phyloP scores from a whole-genome alignment of 2,329 filamentous ascomycete species.

The Delphinella strobiligena region DNA sequence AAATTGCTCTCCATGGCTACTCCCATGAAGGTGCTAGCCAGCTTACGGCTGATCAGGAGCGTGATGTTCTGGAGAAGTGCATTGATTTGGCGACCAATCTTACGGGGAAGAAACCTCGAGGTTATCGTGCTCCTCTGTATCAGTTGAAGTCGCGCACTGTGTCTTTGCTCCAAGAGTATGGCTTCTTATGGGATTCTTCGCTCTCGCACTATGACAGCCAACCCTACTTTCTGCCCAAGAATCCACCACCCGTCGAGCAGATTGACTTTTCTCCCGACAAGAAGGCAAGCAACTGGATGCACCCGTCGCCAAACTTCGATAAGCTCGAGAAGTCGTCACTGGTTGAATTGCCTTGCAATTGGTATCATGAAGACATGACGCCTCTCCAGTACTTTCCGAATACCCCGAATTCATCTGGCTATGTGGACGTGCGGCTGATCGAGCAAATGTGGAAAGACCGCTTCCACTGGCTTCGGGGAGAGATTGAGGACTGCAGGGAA shows the following conservation, averaged over 20 bases:
- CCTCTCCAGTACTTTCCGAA: slow-evolving; percentile 36
- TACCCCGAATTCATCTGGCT: slow-evolving; percentile 42
- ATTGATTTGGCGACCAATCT: slow-evolving; percentile 31
- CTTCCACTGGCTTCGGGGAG: slow-evolving; percentile 40
- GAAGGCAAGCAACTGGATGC: slow-evolving; percentile 34
- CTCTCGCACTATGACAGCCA: slow-evolving; percentile 39
- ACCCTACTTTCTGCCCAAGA: slow-evolving; percentile 35
- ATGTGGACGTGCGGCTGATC: slow-evolving; percentile 43
- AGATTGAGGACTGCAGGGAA: slow-evolving; percentile 24
- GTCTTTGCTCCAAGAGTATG: slow-evolving; percentile 34
- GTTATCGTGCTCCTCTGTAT: slow-evolving; percentile 42
- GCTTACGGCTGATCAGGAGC: slow-evolving; percentile 37
- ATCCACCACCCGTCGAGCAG: slow-evolving; percentile 26
- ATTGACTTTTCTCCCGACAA: slow-evolving; percentile 28
- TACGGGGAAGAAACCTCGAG: slow-evolving; percentile 33
- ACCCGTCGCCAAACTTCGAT: slow-evolving; percentile 22
- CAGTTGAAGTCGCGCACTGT: slow-evolving; percentile 38
- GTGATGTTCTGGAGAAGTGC: slow-evolving; percentile 38
- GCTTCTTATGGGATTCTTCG: slow-evolving; percentile 41
- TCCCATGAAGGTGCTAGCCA: slow-evolving; percentile 35
- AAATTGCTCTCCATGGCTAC: slow-evolving; percentile 41
- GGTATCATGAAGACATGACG: slow-evolving; percentile 42
- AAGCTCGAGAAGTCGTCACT: slow-evolving; percentile 18
- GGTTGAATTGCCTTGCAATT: slow-evolving; percentile 38
- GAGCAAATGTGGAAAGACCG: slow-evolving; percentile 51